Evolutionary conservation across 2,329 filamentous ascomycete genomes (phyloP), one percentile per base, ranked within the genome.

Genomic region (Cytospora chrysosperma): DNA sequence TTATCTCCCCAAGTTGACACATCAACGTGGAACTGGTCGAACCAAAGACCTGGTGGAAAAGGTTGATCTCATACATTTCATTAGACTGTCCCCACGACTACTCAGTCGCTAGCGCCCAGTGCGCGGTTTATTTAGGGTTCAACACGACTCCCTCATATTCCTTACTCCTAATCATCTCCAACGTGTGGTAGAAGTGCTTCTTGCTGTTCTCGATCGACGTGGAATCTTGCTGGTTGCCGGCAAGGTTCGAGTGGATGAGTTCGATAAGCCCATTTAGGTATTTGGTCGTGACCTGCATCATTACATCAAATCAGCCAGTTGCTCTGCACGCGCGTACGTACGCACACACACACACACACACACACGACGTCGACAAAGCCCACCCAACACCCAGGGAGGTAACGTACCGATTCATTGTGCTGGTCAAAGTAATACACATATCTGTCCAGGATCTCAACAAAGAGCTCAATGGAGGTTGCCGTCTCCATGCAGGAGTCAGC

Each of bases 341-440:
- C 26, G 17, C 17, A 24, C 26, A 21, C 9, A 34, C 8, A 37
- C 13, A 15, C 12, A 4, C n/a, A 24, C 13, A 30, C 10, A 9
- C 47, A 28, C 17, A 17, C 5, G 13, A 50, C 3, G 37, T 54
- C 19, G 51, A 8, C n/a, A n/a, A n/a, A n/a, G n/a, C n/a, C n/a
- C n/a, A n/a, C n/a, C n/a, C n/a, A n/a, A n/a, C n/a, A n/a, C n/a
- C n/a, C n/a, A n/a, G n/a, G n/a, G n/a, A n/a, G n/a, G n/a, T n/a
- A 26, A 49, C n/a, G 72, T 75, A 86, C 95, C 69, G 93, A 93
- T 78, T 99, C 95, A 77, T 99, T 99, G 74, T 97, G 92, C 76
- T 99, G 94, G 76, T 99, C 95, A 79, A 97, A 99, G 80, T 98
- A 99, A 77, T 99, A 99, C 59, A 98, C 93, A 75, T 99, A 99